Conservation (phyloP, 768 basidiomycete genomes). For the Infundibulicybe gibba region DNA sequence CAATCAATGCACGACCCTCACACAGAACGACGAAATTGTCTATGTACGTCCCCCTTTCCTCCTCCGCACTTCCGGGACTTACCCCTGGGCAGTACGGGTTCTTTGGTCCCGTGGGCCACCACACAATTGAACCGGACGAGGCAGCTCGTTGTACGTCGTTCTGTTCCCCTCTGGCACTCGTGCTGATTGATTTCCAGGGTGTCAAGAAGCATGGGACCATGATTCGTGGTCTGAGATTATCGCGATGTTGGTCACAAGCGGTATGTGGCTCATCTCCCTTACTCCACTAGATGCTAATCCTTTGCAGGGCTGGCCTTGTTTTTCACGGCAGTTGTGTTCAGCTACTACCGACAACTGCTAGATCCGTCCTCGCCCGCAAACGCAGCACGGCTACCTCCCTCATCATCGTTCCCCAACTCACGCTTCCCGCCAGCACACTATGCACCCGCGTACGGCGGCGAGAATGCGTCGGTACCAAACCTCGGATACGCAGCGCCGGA, state of each 20-base stretch:
- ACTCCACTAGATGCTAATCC: neutral
- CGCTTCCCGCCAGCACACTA: slow-evolving; percentile 47
- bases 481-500: slow-evolving; percentile 27
- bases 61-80: neutral
- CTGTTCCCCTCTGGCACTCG: neutral
- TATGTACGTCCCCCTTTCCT: slow-evolving; percentile 27
- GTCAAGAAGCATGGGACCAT: slow-evolving; percentile 52
- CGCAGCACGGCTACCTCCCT: slow-evolving; percentile 38
- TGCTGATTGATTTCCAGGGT: slow-evolving; percentile 43
- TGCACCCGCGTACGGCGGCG: slow-evolving; percentile 46
- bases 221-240: slow-evolving; percentile 71
- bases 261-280: slow-evolving; percentile 35
- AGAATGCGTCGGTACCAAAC: slow-evolving; percentile 29
- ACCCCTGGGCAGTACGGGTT: slow-evolving; percentile 40
- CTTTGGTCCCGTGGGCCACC: slow-evolving; percentile 42
- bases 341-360: slow-evolving; percentile 71
- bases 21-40: slow-evolving; percentile 28
- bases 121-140: slow-evolving; percentile 26
- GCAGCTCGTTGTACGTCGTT: slow-evolving; percentile 44
- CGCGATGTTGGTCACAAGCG: slow-evolving; percentile 50
- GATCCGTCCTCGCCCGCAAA: slow-evolving; percentile 63
- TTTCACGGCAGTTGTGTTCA: slow-evolving; percentile 64
- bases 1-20: slow-evolving; percentile 43
- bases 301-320: slow-evolving; percentile 49
- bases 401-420: slow-evolving; percentile 27